Percentiles rank a stretch among this genome's conserved stretches.
Conservation (phyloP, 805 yeast genomes). For the Clavispora vitiphila region DNA sequence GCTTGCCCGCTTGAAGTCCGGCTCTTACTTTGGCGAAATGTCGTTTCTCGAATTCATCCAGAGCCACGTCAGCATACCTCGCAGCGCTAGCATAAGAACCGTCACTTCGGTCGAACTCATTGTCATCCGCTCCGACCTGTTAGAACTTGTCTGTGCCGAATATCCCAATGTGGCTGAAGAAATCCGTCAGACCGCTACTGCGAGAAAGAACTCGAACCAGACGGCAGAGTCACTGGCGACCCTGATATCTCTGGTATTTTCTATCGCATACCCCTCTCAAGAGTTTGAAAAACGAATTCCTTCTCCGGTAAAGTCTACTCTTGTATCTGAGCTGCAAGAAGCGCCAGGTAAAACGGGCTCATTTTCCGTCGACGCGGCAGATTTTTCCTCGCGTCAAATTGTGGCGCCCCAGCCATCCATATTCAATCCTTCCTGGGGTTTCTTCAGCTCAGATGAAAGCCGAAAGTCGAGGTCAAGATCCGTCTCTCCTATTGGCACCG, state of each 20-base stretch:
- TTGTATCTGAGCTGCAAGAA: not conserved
- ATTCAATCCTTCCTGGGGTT: constrained; percentile 19
- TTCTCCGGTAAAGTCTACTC: not conserved
- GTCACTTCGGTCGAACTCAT: constrained; percentile 56
- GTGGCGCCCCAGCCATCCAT: constrained; percentile 10
- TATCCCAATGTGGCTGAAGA: constrained; percentile 58
- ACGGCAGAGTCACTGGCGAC: constrained; percentile 1
- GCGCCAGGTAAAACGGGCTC: not conserved
- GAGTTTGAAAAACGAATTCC: not conserved
- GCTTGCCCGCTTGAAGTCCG: constrained; percentile 55
- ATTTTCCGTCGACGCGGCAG: not conserved
- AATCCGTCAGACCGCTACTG: constrained; percentile 56
- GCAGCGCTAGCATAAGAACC: constrained; percentile 65
- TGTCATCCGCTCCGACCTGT: constrained; percentile 50
- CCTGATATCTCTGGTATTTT: not conserved
- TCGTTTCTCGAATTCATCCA: constrained; percentile 52
- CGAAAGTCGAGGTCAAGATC: constrained; percentile 6
- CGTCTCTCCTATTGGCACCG: constrained; percentile 14
- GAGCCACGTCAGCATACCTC: constrained; percentile 20
- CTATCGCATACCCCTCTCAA: not conserved
- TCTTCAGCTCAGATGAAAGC: constrained; percentile 1
- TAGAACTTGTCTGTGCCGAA: constrained; percentile 49
- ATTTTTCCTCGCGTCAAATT: not conserved
- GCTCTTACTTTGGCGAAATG: constrained; percentile 75
- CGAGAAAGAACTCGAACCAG: constrained; percentile 29